Evolutionary conservation across 306 rosid genomes (phyloP).

Genomic region (Mimosa bimucronata): DNA sequence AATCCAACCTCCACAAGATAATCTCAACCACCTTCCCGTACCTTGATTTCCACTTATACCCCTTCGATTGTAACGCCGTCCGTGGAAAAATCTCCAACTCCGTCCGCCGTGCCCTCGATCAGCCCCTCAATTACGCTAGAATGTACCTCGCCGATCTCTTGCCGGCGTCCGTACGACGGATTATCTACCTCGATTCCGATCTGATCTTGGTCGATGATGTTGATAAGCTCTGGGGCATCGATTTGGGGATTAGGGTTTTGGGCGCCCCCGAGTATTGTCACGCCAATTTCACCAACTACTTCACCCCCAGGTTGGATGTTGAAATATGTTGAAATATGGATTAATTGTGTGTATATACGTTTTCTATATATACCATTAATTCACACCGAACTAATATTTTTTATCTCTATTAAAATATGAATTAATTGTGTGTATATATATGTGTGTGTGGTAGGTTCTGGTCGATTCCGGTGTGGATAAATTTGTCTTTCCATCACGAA

Average conservation of each 20-base stretch:
- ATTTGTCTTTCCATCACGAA: too few relatives aligned
- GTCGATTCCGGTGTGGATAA: too few relatives aligned
- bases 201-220: slow-evolving; percentile 88
- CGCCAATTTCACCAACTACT: slow-evolving; percentile 88
- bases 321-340: too few relatives aligned
- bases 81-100: slow-evolving; percentile 79
- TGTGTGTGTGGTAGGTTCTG: too few relatives aligned
- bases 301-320: slow-evolving; percentile 46
- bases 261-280: slow-evolving; percentile 97
- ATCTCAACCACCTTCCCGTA: slow-evolving; percentile 76
- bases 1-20: slow-evolving; percentile 58
- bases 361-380: too few relatives aligned
- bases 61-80: slow-evolving; percentile 73
- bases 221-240: slow-evolving; percentile 77
- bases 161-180: slow-evolving; percentile 63
- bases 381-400: too few relatives aligned
- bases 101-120: slow-evolving; percentile 81
- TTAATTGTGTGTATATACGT: too few relatives aligned
- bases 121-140: slow-evolving; percentile 90
- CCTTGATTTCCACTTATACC: slow-evolving; percentile 67
- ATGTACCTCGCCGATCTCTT: slow-evolving; percentile 81
- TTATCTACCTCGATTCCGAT: slow-evolving; percentile 93
- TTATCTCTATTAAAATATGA: too few relatives aligned
- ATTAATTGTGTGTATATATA: too few relatives aligned
- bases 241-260: slow-evolving; percentile 59